These are phyloP conservation scores for Triglochin maritima DNA, from an alignment of 106 monocot genomes.

Conservation along the genomic window DNA sequence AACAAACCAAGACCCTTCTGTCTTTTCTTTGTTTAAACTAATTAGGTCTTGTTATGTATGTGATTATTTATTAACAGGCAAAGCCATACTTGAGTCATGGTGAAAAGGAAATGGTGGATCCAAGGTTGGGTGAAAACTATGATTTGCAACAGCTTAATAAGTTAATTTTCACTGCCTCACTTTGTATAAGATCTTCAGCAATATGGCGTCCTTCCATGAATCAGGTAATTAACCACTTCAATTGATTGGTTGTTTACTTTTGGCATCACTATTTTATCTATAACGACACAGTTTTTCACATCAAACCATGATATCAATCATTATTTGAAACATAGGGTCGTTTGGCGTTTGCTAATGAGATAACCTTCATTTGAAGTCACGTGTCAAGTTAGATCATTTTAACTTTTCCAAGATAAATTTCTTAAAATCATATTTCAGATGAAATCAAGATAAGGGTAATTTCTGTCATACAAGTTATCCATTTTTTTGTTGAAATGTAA, in stretches of 20 bases:
- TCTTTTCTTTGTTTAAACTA: background rate
- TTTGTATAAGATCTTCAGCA: constrained; percentile 25
- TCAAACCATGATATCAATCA: background rate
- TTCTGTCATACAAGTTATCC: too few species aligned
- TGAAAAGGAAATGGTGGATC: constrained; percentile 16
- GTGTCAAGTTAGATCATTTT: background rate
- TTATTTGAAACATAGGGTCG: background rate
- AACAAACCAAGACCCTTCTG: background rate
- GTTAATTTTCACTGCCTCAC: constrained; percentile 21
- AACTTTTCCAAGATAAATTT: background rate
- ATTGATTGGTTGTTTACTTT: background rate
- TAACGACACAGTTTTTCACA: too few species aligned
- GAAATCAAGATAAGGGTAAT: too few species aligned
- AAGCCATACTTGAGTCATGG: constrained; percentile 17
- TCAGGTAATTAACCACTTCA: constrained; percentile 15
- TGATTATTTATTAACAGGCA: constrained; percentile 8
- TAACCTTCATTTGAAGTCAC: background rate
- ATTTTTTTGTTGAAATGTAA: too few species aligned
- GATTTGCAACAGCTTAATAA: constrained; percentile 21
- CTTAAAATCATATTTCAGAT: too few species aligned
- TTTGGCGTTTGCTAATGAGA: background rate
- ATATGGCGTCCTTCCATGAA: constrained; percentile 22
- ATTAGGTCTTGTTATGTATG: background rate
- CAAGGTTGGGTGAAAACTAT: constrained; percentile 17
- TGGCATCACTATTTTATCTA: background rate